phyloP scores from a whole-genome alignment of 139 green algal genomes.

The Chlorella sorokiniana region DNA sequence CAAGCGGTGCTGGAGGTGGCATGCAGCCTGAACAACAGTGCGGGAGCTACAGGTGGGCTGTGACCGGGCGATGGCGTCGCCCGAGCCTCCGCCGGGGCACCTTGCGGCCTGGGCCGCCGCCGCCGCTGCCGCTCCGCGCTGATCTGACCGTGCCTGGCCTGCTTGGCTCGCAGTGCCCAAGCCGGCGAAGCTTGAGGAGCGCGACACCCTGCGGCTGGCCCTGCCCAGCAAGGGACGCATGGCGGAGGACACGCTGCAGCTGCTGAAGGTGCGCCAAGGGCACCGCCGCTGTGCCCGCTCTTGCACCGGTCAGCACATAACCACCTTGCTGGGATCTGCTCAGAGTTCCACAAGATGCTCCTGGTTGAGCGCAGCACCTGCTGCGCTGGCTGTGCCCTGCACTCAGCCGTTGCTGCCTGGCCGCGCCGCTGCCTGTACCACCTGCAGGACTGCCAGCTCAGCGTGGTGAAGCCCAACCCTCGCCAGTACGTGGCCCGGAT shows the following conservation, averaged over 20 bases:
- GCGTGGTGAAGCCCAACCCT: conserved; percentile 96
- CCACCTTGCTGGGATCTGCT: too few species aligned
- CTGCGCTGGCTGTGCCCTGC: neutral
- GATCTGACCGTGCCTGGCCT: neutral
- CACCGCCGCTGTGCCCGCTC: neutral
- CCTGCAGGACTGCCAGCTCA: conserved; percentile 87
- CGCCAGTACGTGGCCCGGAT: conserved; percentile 96
- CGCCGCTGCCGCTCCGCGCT: neutral
- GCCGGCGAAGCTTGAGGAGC: conserved; percentile 29
- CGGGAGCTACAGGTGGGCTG: conserved; percentile 10
- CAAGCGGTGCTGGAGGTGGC: conserved; percentile 11
- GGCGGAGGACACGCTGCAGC: conserved; percentile 94
- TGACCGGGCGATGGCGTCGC: too few species aligned
- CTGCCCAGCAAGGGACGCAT: conserved; percentile 97
- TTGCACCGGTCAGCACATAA: too few species aligned
- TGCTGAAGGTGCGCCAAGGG: conserved; percentile 76
- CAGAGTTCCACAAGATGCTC: too few species aligned
- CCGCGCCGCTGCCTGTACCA: too few species aligned
- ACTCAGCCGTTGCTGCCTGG: neutral
- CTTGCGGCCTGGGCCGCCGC: neutral
- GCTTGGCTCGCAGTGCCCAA: neutral
- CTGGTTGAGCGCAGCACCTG: neutral
- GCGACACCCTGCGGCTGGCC: conserved; percentile 73
- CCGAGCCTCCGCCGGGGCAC: too few species aligned
- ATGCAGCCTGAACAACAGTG: conserved; percentile 48